Conservation (phyloP, 257 asterid species). For the Przewalskia tangutica region DNA sequence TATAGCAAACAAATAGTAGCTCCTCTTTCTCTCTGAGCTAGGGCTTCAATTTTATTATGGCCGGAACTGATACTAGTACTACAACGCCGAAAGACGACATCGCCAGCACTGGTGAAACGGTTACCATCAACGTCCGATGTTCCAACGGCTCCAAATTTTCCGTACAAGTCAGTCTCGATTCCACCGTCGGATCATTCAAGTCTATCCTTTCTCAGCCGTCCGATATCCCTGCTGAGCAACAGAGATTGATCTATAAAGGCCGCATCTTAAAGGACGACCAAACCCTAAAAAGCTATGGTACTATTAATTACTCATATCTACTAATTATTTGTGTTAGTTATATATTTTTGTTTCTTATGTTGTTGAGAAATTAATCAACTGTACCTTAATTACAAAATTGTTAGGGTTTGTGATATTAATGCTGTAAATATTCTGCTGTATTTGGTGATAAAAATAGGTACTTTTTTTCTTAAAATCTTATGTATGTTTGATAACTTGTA, state of each 20-base stretch:
- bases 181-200: conserved; percentile 39
- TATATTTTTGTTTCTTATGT: neutral
- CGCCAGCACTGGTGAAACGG: conserved; percentile 19
- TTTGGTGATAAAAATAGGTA: neutral
- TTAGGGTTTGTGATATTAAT: neutral
- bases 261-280: conserved; percentile 59
- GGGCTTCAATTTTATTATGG: neutral
- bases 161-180: conserved; percentile 30
- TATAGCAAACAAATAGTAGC: too few species aligned
- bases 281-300: conserved; percentile 47
- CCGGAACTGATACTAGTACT: conserved; percentile 26
- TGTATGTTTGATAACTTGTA: neutral
- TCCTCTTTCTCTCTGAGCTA: too few species aligned
- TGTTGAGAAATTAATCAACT: neutral
- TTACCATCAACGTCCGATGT: conserved; percentile 32
- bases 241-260: conserved; percentile 50
- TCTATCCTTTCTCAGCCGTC: conserved; percentile 28
- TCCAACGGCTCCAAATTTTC: conserved; percentile 36
- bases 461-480: neutral
- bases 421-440: neutral
- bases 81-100: neutral
- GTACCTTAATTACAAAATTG: neutral
- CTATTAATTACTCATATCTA: conserved; percentile 5
- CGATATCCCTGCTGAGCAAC: conserved; percentile 36
- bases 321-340: neutral